Evolutionary conservation across 83 land plant genomes (phyloP).

Genomic region (Larix sibirica): DNA sequence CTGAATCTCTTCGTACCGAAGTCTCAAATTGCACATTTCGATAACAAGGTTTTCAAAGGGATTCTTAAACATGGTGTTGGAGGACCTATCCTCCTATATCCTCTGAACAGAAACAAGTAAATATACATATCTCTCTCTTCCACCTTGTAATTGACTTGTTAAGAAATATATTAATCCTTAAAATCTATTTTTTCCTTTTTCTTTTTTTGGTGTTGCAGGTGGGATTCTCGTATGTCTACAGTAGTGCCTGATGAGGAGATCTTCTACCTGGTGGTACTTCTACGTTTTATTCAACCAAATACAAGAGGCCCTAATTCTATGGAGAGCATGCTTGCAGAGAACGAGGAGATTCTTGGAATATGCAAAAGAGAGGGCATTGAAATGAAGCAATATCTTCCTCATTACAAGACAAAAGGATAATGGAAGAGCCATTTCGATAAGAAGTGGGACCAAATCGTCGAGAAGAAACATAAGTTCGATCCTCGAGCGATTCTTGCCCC

Average conservation of each 20-base stretch:
- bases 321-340: slow-evolving; percentile 49
- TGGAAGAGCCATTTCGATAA: slow-evolving; percentile 64
- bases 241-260: too few species aligned
- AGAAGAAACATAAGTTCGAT: slow-evolving; percentile 48
- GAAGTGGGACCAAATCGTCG: slow-evolving; percentile 49
- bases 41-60: slow-evolving; percentile 17
- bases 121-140: background rate
- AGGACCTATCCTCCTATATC: slow-evolving; percentile 48
- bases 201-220: slow-evolving; percentile 23
- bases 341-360: slow-evolving; percentile 40
- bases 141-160: too few species aligned
- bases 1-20: too few species aligned
- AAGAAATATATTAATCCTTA: too few species aligned
- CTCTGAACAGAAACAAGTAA: slow-evolving; percentile 41
- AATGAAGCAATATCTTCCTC: slow-evolving; percentile 66
- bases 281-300: too few species aligned
- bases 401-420: slow-evolving; percentile 38
- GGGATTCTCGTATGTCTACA: slow-evolving; percentile 43
- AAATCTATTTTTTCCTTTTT: background rate
- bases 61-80: slow-evolving; percentile 27
- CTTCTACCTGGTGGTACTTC: too few species aligned
- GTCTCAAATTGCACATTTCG: slow-evolving; percentile 5
- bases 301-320: background rate
- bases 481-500: slow-evolving; percentile 72
- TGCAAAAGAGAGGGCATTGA: slow-evolving; percentile 38